phyloP scores from a whole-genome alignment of 768 basidiomycete genomes.

The Exidia glandulosa region DNA sequence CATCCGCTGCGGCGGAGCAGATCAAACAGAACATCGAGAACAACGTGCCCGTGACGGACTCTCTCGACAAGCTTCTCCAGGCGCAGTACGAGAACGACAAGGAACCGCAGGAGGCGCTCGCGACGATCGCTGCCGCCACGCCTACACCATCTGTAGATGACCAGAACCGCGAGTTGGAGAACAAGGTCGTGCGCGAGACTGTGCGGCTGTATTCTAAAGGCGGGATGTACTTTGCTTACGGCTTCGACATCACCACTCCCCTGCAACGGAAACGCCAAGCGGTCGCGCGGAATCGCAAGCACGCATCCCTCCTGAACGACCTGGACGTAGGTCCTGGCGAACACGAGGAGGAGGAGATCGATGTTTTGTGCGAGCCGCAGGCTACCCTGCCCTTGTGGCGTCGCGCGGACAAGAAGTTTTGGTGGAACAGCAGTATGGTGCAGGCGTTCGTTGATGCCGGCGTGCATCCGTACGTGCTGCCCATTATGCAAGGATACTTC shows the following conservation, averaged over 20 bases:
- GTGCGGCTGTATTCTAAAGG: slow-evolving; percentile 70
- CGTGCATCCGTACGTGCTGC: slow-evolving; percentile 79
- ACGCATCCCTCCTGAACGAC: slow-evolving; percentile 44
- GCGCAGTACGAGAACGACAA: neutral
- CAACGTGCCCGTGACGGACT: neutral
- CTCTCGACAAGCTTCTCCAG: slow-evolving; percentile 1
- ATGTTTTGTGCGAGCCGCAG: slow-evolving; percentile 59
- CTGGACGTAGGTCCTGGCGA: slow-evolving; percentile 52
- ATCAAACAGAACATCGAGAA: neutral
- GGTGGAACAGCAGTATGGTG: slow-evolving; percentile 91
- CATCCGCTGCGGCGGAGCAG: slow-evolving; percentile 7
- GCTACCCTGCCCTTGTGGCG: slow-evolving; percentile 82
- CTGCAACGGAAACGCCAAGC: slow-evolving; percentile 71
- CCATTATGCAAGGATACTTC: slow-evolving; percentile 89
- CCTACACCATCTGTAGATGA: slow-evolving; percentile 61
- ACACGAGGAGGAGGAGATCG: slow-evolving; percentile 27
- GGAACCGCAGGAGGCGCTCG: slow-evolving; percentile 41
- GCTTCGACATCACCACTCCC: slow-evolving; percentile 77
- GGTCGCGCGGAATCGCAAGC: slow-evolving; percentile 41
- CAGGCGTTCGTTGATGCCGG: slow-evolving; percentile 82
- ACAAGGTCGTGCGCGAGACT: slow-evolving; percentile 71
- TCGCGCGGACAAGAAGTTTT: slow-evolving; percentile 79
- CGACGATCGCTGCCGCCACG: slow-evolving; percentile 44
- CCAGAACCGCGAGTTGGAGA: slow-evolving; percentile 64
- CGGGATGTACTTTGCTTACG: slow-evolving; percentile 84